Evolutionary conservation across 2,329 filamentous ascomycete species (phyloP), one percentile per base, ranked within the genome.

Genomic region (Colletotrichum cereale): DNA sequence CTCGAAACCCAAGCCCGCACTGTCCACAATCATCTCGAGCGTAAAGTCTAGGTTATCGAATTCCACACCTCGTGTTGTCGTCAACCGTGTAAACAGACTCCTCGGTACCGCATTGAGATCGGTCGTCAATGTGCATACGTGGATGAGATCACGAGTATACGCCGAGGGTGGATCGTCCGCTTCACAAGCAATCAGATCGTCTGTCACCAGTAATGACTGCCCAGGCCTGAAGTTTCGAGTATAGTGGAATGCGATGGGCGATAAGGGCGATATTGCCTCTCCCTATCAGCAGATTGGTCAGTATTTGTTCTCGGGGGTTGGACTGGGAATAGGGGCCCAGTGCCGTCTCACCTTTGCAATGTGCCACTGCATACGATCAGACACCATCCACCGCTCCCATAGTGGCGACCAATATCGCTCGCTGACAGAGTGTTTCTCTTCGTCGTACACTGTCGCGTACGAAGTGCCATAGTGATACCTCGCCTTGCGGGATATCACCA

Each of bases 21-120:
- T 93, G 77, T 94, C 91, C 53, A 95, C 92, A 75, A 91, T 91
- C 92, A 96, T 94, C 82, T 95, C 92, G 7, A 95, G 87, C 14
- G 92, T 93, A 72, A 95, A 95, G 78, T 95, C 92, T 38, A 96
- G 83, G 74, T 94, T 95, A 75, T 94, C 91, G 81, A 95, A 96
- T 80, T 94, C 93, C 6, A 94, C 90, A 0, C 93, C 93, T 65
- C 92, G 87, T 3, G 93, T 95, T 16, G 93, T 95, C 21, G 92
- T 95, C 73, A 96, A 81, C 18, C 92, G 83, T 1, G 92, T 94
- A 77, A 95, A 95, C 14, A 95, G 79, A 70, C 86, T 90, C 74
- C 91, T 88, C 1, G 93, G 93, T 24, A 95, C 93, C 0, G 92
- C 92, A 60, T 90, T 91, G 16, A 96, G 83, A 77, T 95, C 93